Evolutionary conservation across 108 stramenopile genomes (phyloP).

Genomic region (Conticribra guillardii): DNA sequence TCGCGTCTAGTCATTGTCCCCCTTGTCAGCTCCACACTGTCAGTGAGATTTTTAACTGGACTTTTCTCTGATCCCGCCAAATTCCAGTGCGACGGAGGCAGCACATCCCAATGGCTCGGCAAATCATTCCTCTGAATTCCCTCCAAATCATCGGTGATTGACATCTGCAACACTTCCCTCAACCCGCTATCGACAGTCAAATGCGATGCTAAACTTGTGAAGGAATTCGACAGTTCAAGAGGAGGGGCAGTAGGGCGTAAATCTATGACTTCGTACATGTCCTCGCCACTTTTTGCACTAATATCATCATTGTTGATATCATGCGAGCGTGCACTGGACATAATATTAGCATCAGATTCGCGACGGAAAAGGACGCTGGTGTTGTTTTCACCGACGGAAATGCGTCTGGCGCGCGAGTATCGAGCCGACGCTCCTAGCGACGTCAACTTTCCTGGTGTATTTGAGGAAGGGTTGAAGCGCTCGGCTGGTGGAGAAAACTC

Average conservation of each 20-base stretch:
- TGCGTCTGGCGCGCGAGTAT: background rate
- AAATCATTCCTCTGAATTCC: constrained; percentile 1
- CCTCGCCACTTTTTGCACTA: background rate
- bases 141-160: constrained; percentile 1
- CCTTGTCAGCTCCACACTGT: background rate
- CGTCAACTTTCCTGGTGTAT: too few species aligned
- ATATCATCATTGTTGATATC: background rate
- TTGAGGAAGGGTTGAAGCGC: too few species aligned
- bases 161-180: background rate
- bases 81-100: background rate
- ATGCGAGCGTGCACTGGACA: background rate
- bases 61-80: too few species aligned
- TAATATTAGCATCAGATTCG: background rate
- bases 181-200: background rate
- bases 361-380: background rate
- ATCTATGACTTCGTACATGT: background rate
- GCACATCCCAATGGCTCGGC: background rate
- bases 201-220: background rate
- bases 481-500: too few species aligned
- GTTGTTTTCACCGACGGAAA: background rate
- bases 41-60: too few species aligned
- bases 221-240: background rate
- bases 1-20: background rate
- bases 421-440: background rate
- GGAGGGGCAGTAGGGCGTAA: background rate